Evolutionary conservation across 225 moss, liverwort and hornwort species (phyloP), one percentile per base, ranked within the genome.

Genomic region (Climacium dendroides): DNA sequence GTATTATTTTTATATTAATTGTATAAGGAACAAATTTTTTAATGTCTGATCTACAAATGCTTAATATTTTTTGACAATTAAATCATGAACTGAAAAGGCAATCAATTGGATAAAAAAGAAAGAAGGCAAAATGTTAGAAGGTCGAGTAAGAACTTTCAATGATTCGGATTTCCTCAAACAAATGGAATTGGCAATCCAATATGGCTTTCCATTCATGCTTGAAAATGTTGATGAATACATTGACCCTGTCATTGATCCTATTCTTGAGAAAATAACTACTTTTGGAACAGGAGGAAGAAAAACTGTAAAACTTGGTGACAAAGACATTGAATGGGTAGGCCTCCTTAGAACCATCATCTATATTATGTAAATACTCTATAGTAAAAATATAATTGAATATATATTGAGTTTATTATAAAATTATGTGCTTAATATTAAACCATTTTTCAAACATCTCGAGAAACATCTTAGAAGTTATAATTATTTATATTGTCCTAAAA

Each of bases 221-320:
- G 98, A 98, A 90, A 98, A 96, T 92, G 98, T 98, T 54, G 98
- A 98, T 86, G 96, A 98, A 81, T 98, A 98, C 75, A 96, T 98
- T 87, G 98, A 98, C 67, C 98, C 96, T 10, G 91, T 98, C 24
- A 98, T 98, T 88, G 98, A 98, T 64, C 98, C 98, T 69, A 96
- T 98, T 87, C 93, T 98, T 14, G 98, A 98, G 73, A 95, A 96
- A 57, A 89, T 84, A 69, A 93, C 95, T 62, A 91, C 70, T 41
- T 53, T 79, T 39, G 82, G 90, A 79, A 83, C 91, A 72, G 95
- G 94, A 87, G 95, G 96, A 32, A 93, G 93, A 74, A 96, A 96
- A 91, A 93, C 78, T 54, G 93, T 98, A 37, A 94, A 92, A 69
- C 94, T 98, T 65, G 97, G 97, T 69, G 97, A 98, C 66, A 98